Percentiles rank a stretch among this genome's conserved stretches.
Evolutionary conservation across 202 grass and related monocot genomes (phyloP).

Genomic region (Panicum hallii): DNA sequence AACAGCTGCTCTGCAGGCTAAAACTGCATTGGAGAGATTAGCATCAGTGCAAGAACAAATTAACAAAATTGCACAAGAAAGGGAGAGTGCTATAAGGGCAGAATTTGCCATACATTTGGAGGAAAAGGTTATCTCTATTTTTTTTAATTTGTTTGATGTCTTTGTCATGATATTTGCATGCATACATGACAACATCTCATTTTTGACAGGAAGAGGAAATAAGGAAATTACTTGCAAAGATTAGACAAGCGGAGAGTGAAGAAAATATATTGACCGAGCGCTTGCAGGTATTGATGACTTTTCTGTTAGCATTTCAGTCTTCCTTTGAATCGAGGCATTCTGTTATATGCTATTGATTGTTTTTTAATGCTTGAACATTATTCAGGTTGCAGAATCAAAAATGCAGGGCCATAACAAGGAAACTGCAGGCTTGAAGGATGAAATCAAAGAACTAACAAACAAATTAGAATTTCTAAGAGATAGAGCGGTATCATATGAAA

Average conservation of each 20-base stretch:
- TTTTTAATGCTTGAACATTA: conserved; percentile 29
- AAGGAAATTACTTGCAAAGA: conserved; percentile 63
- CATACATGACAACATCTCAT: not conserved
- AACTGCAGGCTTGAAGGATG: conserved; percentile 61
- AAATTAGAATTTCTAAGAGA: conserved; percentile 68
- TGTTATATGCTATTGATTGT: conserved; percentile 12
- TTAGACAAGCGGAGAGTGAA: conserved; percentile 57
- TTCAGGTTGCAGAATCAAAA: conserved; percentile 64
- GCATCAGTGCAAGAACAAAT: conserved; percentile 68
- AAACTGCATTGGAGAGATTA: conserved; percentile 74
- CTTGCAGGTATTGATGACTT: conserved; percentile 53
- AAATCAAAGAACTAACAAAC: conserved; percentile 69
- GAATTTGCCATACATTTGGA: conserved; percentile 65
- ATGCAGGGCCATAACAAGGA: conserved; percentile 55
- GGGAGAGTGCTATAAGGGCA: conserved; percentile 68
- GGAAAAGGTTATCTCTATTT: conserved; percentile 56
- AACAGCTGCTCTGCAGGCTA: conserved; percentile 66
- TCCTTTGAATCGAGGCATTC: conserved; percentile 15
- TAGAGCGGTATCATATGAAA: conserved; percentile 63
- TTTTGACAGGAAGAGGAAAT: conserved; percentile 76
- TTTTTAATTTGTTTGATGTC: conserved; percentile 14
- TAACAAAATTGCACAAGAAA: conserved; percentile 74
- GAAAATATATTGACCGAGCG: conserved; percentile 54
- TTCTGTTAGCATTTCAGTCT: conserved; percentile 8
- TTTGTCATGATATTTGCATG: conserved; percentile 21